A percentile compares a stretch with the other conserved stretches of the same genome.
These are phyloP conservation scores for Colletotrichum trifolii DNA, from an alignment of 2,329 filamentous ascomycete genomes.

Conservation along the genomic window DNA sequence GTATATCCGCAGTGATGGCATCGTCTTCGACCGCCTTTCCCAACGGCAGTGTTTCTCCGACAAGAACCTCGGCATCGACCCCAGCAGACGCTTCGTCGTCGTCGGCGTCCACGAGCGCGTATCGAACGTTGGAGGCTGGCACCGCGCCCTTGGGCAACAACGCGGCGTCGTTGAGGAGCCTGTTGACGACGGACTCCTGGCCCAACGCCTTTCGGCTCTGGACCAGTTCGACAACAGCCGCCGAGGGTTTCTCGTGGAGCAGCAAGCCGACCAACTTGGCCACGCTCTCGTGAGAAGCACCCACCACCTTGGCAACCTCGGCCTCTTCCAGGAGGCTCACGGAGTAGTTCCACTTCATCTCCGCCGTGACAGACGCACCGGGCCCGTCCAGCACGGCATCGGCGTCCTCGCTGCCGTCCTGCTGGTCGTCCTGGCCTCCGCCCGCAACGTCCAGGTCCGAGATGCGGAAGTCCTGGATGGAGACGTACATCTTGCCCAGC, in stretches of 20 bases:
- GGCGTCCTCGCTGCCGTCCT: neutral
- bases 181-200: neutral
- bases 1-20: neutral
- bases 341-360: slow-evolving; percentile 11
- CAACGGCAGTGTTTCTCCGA: neutral
- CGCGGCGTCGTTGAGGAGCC: neutral
- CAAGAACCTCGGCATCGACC: neutral
- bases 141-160: slow-evolving; percentile 12
- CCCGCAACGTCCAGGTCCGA: slow-evolving; percentile 1
- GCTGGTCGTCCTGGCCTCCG: neutral
- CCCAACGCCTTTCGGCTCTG: slow-evolving; percentile 1
- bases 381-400: slow-evolving; percentile 1
- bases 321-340: neutral
- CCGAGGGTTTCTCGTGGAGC: slow-evolving; percentile 15
- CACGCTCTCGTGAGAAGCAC: neutral
- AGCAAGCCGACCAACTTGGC: slow-evolving; percentile 2
- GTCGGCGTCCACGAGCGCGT: neutral
- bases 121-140: slow-evolving; percentile 7
- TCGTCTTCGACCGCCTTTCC: neutral
- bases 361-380: slow-evolving; percentile 4
- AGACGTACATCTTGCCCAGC: slow-evolving; percentile 3
- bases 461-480: slow-evolving; percentile 5
- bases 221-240: neutral
- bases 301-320: neutral
- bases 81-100: neutral